Evolutionary conservation across 2,329 filamentous ascomycete species (phyloP), one percentile per base, ranked within the genome.

Genomic region (Phyllosticta ampelicida): DNA sequence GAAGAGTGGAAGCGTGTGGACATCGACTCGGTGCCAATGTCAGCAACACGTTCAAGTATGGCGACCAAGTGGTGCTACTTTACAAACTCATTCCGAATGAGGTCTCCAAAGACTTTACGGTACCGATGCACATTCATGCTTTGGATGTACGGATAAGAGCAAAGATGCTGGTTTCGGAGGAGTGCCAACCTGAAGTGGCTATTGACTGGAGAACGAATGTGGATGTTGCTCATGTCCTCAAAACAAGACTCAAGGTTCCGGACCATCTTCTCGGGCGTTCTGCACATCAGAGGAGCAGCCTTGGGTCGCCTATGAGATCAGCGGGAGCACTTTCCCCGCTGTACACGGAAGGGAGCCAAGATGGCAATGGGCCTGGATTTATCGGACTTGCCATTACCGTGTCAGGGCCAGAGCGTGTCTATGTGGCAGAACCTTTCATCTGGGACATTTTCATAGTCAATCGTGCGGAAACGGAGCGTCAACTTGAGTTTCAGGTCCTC

Each of bases 391-490:
- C 85, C 36, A 83, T 92, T 73, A 90, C 86, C 48, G 86, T 94
- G 66, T 81, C 80, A 5, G 84, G 81, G 0, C 86, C 86, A 11
- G 66, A 72, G 20, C 76, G 79, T 56, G 76, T 89, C 21, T 77
- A 76, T 59, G 79, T 84, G 0, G 86, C 86, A 44, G 78, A 87
- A 51, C 76, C 84, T 54, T 90, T 94, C 68, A 75, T 77, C 48
- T 89, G 89, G 85, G 80, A 80, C 30, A 79, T 91, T 16, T 87
- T 89, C 66, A 84, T 91, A 44, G 85, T 89, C 62, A 94, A 92
- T 70, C 82, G 86, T 53, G 83, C 81, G 52, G 74, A 75, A 48
- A 78, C 72, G 53, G 73, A 80, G 2, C 82, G 87, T 54, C 88
- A 89, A 66, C 78, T 94, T 44, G 86, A 86, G 23, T 77, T 92